These are phyloP conservation scores for Kazachstania taianensis DNA, from an alignment of 805 yeast species.

Conservation along the genomic window DNA sequence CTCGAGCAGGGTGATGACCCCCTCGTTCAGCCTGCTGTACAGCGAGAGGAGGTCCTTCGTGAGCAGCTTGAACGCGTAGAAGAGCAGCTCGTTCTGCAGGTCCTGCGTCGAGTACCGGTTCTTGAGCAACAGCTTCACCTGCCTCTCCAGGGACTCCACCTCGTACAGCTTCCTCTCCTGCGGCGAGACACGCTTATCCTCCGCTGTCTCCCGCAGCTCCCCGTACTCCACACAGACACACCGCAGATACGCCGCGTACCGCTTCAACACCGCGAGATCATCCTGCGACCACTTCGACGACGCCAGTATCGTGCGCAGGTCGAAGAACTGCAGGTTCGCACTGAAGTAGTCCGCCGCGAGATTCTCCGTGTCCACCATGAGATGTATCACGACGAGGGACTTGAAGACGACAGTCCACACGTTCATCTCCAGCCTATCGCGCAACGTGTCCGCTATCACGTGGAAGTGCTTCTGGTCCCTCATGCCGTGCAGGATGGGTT, in stretches of 20 bases:
- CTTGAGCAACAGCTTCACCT: slow-evolving; percentile 62
- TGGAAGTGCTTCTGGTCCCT: slow-evolving; percentile 38
- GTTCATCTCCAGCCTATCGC: slow-evolving; percentile 48
- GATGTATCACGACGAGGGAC: slow-evolving; percentile 72
- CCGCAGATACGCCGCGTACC: slow-evolving; percentile 64
- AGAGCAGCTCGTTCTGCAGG: slow-evolving; percentile 63
- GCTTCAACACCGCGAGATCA: slow-evolving; percentile 48
- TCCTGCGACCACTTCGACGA: slow-evolving; percentile 28
- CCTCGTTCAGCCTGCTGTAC: slow-evolving; percentile 87
- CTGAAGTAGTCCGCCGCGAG: slow-evolving; percentile 45
- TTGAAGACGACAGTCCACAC: slow-evolving; percentile 92
- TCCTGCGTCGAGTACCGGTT: slow-evolving; percentile 74
- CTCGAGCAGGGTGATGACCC: slow-evolving; percentile 85
- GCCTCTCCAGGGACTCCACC: slow-evolving; percentile 73
- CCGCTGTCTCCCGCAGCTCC: slow-evolving; percentile 11
- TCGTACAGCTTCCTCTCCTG: slow-evolving; percentile 33
- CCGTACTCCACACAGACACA: slow-evolving; percentile 61
- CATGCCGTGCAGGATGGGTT: slow-evolving; percentile 62
- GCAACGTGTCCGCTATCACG: slow-evolving; percentile 57
- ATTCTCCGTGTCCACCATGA: slow-evolving; percentile 56
- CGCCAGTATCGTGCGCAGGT: slow-evolving; percentile 22
- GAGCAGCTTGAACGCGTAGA: slow-evolving; percentile 74
- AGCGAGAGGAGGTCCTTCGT: slow-evolving; percentile 78
- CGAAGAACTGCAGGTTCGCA: slow-evolving; percentile 36
- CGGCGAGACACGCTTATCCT: too few relatives aligned